Base-by-base conservation (phyloP, 305 asterid genomes). In the Fraxinus angustifolia region DNA sequence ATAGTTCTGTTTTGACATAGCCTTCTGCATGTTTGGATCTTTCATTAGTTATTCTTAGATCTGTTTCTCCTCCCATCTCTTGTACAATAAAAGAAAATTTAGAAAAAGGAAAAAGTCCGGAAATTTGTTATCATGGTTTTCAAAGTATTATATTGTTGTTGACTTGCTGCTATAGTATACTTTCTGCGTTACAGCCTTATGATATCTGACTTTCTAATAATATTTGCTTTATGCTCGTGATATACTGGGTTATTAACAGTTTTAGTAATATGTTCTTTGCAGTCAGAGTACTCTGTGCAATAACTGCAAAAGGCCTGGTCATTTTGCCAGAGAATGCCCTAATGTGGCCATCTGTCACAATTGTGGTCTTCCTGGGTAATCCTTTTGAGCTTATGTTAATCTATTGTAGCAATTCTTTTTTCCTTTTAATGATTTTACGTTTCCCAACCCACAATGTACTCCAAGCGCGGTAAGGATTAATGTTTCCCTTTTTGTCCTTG, bases 261-360 rank as follows among this genome's bases (percentile, higher is more conserved):
- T 17, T 7, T 50, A 50, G 21, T 4, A 50, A 0, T 0, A 7
- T 30, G 42, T n/a, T 53, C 34, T 74, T 65, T 67, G 84, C 50
- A 84, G 87, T 75, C 87, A 84, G 76, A 82, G 60, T 53, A 78
- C 72, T 82, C 62, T 84, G 83, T 84, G 89, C 83, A 87, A 87
- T 84, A 87, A 84, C 75, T 87, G 87, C 87, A 87, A 82, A 53
- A 76, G 82, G 75, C 87, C 87, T 8, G 89, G 89, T 17, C 89
- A 87, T 77, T 87, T 84, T 58, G 89, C 89, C 23, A 80, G 86
- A 77, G 89, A 82, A 77, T 87, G 89, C 81, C 76, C 84, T 35
- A 87, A 84, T 36, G 84, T 36, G 60, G 79, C 86, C 28, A 79
- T 87, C 75, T 87, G 89, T 65, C 84, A 87, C 82, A 87, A 87